These are phyloP conservation scores for Gymnopilus junonius DNA, from an alignment of 768 basidiomycete species.

Conservation along the genomic window DNA sequence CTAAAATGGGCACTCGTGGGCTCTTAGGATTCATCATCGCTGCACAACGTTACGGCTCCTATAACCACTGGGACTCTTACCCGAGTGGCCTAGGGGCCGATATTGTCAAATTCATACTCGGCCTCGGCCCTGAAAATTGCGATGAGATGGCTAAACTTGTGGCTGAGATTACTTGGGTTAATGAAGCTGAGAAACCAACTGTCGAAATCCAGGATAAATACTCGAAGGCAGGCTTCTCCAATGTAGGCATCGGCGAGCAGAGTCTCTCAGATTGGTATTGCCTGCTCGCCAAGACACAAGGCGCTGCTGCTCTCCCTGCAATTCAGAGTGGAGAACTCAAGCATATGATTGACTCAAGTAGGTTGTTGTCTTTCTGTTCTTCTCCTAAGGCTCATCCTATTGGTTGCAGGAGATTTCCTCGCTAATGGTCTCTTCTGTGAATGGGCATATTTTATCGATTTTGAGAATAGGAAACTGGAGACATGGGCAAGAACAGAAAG, in stretches of 20 bases:
- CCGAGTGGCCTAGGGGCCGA: not conserved
- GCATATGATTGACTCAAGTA: constrained; percentile 1
- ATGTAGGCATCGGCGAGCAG: not conserved
- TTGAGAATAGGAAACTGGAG: not conserved
- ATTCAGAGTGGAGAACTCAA: not conserved
- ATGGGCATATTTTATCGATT: constrained; percentile 9
- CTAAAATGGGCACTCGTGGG: not conserved
- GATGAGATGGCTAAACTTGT: not conserved
- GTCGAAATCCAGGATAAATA: not conserved
- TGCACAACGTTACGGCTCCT: not conserved
- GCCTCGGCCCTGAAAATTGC: not conserved
- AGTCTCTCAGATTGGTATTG: not conserved
- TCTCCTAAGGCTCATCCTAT: not conserved
- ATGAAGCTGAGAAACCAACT: not conserved
- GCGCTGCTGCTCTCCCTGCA: constrained; percentile 1
- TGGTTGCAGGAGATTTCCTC: not conserved
- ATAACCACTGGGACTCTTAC: constrained; percentile 4
- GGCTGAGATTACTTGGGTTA: not conserved
- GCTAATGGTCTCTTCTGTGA: not conserved
- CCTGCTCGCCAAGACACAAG: constrained; percentile 1
- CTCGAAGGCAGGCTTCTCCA: not conserved
- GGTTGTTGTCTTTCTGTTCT: not conserved
- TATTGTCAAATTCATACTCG: not conserved
- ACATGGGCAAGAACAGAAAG: constrained; percentile 5
- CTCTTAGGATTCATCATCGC: constrained; percentile 6